Conservation (phyloP, 2,329 filamentous ascomycete species). For the Xenosphaeropsis pyriputrescens region DNA sequence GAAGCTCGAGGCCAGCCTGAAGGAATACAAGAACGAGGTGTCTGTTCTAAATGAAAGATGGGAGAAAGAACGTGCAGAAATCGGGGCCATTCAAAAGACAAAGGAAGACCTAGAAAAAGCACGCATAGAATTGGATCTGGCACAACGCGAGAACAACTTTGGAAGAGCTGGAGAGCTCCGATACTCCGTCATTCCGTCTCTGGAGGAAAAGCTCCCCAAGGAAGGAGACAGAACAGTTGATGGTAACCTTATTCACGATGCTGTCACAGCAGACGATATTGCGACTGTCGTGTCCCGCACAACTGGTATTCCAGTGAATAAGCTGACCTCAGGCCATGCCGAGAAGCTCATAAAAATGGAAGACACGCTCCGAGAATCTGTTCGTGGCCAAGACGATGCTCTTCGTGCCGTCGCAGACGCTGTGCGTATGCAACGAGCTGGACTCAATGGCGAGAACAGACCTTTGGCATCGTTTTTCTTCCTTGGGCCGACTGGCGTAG, state of each 20-base stretch:
- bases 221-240: slow-evolving; percentile 37
- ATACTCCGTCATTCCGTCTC: slow-evolving; percentile 70
- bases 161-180: slow-evolving; percentile 79
- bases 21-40: slow-evolving; percentile 63
- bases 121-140: slow-evolving; percentile 71
- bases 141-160: slow-evolving; percentile 79
- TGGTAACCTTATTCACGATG: slow-evolving; percentile 67
- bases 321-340: slow-evolving; percentile 83
- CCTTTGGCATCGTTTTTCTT: slow-evolving; percentile 96
- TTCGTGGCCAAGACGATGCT: slow-evolving; percentile 89
- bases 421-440: slow-evolving; percentile 84
- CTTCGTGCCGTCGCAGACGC: slow-evolving; percentile 83
- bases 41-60: slow-evolving; percentile 65
- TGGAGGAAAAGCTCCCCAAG: slow-evolving; percentile 67
- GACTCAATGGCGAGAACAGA: slow-evolving; percentile 79
- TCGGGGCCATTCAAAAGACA: slow-evolving; percentile 72
- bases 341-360: slow-evolving; percentile 96
- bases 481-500: slow-evolving; percentile 88
- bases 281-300: slow-evolving; percentile 79
- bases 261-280: slow-evolving; percentile 91
- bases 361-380: slow-evolving; percentile 66
- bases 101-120: slow-evolving; percentile 84
- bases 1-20: slow-evolving; percentile 66
- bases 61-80: slow-evolving; percentile 79
- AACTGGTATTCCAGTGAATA: slow-evolving; percentile 85